Conservation (phyloP, 169 alveolate genomes). For the Plasmodium falciparum region DNA sequence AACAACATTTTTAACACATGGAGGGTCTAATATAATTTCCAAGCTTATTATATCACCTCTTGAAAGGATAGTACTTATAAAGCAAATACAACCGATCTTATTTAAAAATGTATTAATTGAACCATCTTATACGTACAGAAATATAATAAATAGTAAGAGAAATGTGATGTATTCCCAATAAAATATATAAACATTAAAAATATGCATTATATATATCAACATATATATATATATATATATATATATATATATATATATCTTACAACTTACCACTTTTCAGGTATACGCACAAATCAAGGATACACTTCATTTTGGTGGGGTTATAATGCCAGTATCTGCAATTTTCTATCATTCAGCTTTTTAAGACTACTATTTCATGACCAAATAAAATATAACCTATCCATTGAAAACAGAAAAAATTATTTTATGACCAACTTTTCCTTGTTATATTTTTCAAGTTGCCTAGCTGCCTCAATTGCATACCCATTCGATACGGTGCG, state of each 20-base stretch:
- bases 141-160: conserved; percentile 53
- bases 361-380: conserved; percentile 67
- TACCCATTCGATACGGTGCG: conserved; percentile 56
- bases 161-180: neutral
- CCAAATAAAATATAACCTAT: conserved; percentile 36
- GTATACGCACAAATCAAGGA: conserved; percentile 64
- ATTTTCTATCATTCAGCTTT: conserved; percentile 57
- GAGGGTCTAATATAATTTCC: conserved; percentile 73
- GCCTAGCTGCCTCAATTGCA: conserved; percentile 36
- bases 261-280: neutral
- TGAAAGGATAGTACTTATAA: conserved; percentile 66
- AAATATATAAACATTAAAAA: neutral
- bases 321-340: conserved; percentile 55
- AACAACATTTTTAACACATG: conserved; percentile 74
- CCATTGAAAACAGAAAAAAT: conserved; percentile 22
- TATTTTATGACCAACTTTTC: conserved; percentile 27
- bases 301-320: conserved; percentile 75
- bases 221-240: neutral
- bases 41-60: conserved; percentile 60
- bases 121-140: conserved; percentile 49
- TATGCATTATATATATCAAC: neutral
- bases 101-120: conserved; percentile 47
- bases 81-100: conserved; percentile 58
- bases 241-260: neutral
- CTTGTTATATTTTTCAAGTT: conserved; percentile 57